These are phyloP conservation scores for Sarocladiaceae sp. DNA, from an alignment of 2,329 filamentous ascomycete genomes.

Conservation along the genomic window DNA sequence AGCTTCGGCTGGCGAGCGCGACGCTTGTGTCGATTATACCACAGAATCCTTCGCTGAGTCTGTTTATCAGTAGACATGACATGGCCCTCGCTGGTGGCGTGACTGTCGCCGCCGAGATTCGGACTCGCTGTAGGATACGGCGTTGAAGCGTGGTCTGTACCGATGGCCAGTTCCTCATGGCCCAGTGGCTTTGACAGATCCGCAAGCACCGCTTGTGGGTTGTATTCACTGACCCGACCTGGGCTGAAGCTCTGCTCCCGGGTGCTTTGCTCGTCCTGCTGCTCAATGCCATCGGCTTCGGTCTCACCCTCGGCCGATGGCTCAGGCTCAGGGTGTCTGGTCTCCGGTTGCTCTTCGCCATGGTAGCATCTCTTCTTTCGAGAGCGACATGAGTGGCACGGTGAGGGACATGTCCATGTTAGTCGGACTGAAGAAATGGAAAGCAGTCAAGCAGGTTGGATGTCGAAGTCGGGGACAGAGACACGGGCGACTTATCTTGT, in stretches of 20 bases:
- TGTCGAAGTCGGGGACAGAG: background rate
- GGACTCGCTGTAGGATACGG: too few species aligned
- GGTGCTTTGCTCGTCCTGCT: background rate
- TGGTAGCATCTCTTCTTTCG: slow-evolving; percentile 17
- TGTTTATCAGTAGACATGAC: background rate
- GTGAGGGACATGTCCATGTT: slow-evolving; percentile 6
- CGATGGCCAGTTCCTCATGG: too few species aligned
- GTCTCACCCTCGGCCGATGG: background rate
- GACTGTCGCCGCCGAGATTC: too few species aligned
- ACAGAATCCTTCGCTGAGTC: slow-evolving; percentile 9
- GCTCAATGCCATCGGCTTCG: too few species aligned
- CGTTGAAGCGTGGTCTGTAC: too few species aligned
- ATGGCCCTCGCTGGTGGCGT: too few species aligned
- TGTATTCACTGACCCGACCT: slow-evolving; percentile 15
- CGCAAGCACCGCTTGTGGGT: slow-evolving; percentile 15
- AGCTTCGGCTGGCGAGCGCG: background rate
- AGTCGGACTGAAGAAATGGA: background rate
- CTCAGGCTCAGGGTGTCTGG: background rate
- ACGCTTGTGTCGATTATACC: slow-evolving; percentile 14
- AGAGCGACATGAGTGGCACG: slow-evolving; percentile 14
- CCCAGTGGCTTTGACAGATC: slow-evolving; percentile 12
- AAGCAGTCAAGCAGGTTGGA: too few species aligned
- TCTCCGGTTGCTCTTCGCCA: background rate
- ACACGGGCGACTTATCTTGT: slow-evolving; percentile 10
- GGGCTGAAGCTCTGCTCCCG: slow-evolving; percentile 11